Evolutionary conservation across 257 asterid genomes (phyloP).

Genomic region (Solanum sitiens): DNA sequence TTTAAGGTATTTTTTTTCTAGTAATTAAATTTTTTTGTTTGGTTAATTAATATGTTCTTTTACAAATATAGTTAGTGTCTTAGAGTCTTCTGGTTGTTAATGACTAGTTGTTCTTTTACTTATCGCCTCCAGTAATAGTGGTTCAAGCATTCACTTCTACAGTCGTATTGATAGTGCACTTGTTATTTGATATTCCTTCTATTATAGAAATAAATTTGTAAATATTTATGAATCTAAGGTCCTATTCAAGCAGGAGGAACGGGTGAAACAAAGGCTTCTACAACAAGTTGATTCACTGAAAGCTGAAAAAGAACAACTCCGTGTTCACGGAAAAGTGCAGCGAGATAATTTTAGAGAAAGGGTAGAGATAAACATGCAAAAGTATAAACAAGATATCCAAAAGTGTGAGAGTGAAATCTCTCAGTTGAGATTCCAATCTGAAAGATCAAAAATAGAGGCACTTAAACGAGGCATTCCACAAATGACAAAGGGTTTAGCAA

Average conservation of each 20-base stretch:
- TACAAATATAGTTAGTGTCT: not conserved
- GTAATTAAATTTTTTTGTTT: not conserved
- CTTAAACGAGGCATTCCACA: constrained; percentile 23
- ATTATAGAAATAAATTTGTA: not conserved
- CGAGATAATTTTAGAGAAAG: constrained; percentile 27
- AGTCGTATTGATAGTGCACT: too few species aligned
- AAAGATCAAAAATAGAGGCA: constrained; percentile 41
- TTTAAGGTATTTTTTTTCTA: too few species aligned
- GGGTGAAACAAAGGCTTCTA: constrained; percentile 23
- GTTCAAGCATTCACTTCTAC: not conserved
- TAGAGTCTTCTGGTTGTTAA: not conserved
- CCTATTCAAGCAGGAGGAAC: constrained; percentile 42
- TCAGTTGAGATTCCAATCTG: constrained; percentile 29
- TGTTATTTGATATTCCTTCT: too few species aligned
- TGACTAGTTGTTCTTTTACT: not conserved
- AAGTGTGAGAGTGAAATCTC: constrained; percentile 35
- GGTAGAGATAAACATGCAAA: constrained; percentile 24
- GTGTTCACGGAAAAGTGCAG: constrained; percentile 22
- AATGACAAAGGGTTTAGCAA: constrained; percentile 22
- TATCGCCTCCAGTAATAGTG: not conserved
- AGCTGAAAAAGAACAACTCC: not conserved
- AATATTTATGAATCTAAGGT: constrained; percentile 16
- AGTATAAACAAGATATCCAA: constrained; percentile 23
- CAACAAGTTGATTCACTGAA: constrained; percentile 12
- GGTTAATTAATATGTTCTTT: not conserved